Evolutionary conservation across 495 filamentous ascomycete genomes (phyloP).

Genomic region (Patellaria atrata): DNA sequence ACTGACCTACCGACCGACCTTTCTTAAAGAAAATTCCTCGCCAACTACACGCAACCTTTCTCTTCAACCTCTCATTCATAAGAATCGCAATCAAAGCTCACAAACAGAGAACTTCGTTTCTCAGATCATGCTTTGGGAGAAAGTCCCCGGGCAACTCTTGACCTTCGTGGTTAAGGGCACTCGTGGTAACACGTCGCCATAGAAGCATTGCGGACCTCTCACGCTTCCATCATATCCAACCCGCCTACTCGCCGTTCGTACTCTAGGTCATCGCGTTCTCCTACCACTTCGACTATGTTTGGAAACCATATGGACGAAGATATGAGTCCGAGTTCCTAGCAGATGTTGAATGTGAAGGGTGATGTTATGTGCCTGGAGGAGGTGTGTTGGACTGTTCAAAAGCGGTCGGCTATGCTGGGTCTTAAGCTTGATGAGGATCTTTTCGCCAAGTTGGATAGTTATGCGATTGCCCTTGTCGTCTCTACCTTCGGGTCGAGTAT

Average conservation of each 20-base stretch:
- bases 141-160: slow-evolving; percentile 99
- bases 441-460: slow-evolving; percentile 93
- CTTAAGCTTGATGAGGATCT: slow-evolving; percentile 30
- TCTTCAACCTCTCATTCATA: slow-evolving; percentile 80
- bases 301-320: slow-evolving; percentile 60
- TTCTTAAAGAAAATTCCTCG: too few relatives aligned
- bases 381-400: slow-evolving; percentile 24
- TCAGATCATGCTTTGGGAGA: slow-evolving; percentile 80
- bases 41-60: too few relatives aligned
- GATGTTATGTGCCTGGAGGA: slow-evolving; percentile 27
- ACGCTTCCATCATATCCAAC: slow-evolving; percentile 18
- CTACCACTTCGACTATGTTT: slow-evolving; percentile 16
- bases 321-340: slow-evolving; percentile 60
- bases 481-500: slow-evolving; percentile 8
- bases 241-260: slow-evolving; percentile 28
- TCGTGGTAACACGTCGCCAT: slow-evolving; percentile 96
- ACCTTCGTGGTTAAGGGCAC: slow-evolving; percentile 38
- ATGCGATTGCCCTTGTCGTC: slow-evolving; percentile 76
- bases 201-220: slow-evolving; percentile 82
- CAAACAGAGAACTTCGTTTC: slow-evolving; percentile 57
- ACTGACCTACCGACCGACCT: too few relatives aligned
- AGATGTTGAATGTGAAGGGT: slow-evolving; percentile 16
- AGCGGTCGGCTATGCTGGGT: too few relatives aligned
- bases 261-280: slow-evolving; percentile 23
- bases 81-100: slow-evolving; percentile 99